A percentile compares a stretch with the other conserved stretches of the same genome.
phyloP scores from a whole-genome alignment of 129 eudicot genomes.

The Helianthus tuberosus region DNA sequence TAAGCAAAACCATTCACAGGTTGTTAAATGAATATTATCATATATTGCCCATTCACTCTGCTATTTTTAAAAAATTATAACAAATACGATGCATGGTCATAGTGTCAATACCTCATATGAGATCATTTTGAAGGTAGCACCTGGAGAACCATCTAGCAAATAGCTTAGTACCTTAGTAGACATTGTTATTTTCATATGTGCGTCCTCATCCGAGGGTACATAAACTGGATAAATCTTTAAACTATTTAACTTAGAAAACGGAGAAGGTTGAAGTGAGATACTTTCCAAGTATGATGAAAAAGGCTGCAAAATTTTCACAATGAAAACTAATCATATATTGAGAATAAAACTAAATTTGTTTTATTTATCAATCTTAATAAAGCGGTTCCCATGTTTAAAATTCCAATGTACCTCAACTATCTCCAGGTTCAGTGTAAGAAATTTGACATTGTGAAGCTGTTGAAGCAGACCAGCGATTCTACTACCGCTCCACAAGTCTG shows the following conservation, averaged over 20 bases:
- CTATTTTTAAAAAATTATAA: neutral
- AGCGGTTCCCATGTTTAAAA: too few relatives aligned
- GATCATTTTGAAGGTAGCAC: conserved; percentile 9
- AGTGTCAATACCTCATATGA: conserved; percentile 6
- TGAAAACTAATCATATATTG: neutral
- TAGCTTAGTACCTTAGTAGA: neutral
- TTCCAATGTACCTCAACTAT: conserved; percentile 10
- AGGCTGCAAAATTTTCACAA: neutral
- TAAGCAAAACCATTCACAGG: too few relatives aligned
- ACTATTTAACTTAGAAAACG: conserved; percentile 4
- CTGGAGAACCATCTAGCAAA: conserved; percentile 5
- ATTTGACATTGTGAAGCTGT: conserved; percentile 11
- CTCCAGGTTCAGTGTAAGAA: conserved; percentile 2
- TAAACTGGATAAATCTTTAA: neutral
- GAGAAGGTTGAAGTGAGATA: neutral
- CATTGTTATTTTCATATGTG: neutral
- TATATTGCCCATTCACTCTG: too few relatives aligned
- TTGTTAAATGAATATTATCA: too few relatives aligned
- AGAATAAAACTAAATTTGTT: neutral
- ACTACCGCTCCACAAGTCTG: neutral
- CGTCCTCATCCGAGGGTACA: neutral
- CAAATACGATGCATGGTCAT: neutral
- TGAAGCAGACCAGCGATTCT: neutral
- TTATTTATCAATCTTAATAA: neutral
- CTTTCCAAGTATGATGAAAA: neutral